Conservation (phyloP, 164 flowering plant species). For the Piper betle region DNA sequence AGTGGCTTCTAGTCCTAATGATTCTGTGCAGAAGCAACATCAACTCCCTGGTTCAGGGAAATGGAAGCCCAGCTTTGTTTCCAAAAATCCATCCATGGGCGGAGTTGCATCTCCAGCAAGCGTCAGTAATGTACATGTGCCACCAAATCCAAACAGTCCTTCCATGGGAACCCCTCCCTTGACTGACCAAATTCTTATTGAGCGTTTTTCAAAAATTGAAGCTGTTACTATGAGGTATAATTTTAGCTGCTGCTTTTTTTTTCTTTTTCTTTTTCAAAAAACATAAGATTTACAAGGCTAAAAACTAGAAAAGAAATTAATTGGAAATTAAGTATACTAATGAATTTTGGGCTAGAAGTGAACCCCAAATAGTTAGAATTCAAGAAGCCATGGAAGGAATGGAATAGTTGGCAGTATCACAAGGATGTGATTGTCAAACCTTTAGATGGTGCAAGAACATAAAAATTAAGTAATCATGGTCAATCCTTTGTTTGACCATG, state of each 20-base stretch:
- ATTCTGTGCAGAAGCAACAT: slow-evolving; percentile 65
- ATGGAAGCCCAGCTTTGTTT: slow-evolving; percentile 65
- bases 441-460: no score
- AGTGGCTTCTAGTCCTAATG: slow-evolving; percentile 65
- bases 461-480: no score
- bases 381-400: no score
- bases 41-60: slow-evolving; percentile 47
- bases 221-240: slow-evolving; percentile 63
- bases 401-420: no score
- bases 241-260: not conserved
- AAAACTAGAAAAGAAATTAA: not conserved
- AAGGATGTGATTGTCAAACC: no score
- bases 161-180: slow-evolving; percentile 47
- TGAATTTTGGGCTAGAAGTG: no score
- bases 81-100: slow-evolving; percentile 56
- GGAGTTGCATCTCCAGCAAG: slow-evolving; percentile 86
- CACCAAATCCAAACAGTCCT: slow-evolving; percentile 72
- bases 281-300: no score
- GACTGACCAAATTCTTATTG: slow-evolving; percentile 48
- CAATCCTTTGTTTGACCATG: no score
- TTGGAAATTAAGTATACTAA: not conserved
- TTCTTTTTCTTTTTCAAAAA: no score
- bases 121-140: slow-evolving; percentile 47
- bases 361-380: no score
- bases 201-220: slow-evolving; percentile 82